These are phyloP conservation scores for Claviceps pusilla DNA, from an alignment of 2,329 filamentous ascomycete genomes.

Conservation along the genomic window DNA sequence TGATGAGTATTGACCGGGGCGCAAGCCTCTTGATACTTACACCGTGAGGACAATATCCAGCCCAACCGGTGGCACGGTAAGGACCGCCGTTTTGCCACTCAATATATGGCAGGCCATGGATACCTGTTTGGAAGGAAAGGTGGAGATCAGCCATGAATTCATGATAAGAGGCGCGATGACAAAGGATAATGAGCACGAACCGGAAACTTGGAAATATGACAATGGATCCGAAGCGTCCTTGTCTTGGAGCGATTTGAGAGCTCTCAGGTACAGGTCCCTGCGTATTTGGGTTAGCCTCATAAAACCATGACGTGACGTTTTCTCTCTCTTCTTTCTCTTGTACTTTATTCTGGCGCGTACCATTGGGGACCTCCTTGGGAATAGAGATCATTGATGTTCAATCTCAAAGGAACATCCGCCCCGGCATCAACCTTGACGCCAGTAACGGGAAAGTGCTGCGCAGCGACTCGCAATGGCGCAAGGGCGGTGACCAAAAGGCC, in stretches of 20 bases:
- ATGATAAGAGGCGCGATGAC: background rate
- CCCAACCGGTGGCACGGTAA: constrained; percentile 15
- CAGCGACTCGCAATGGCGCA: constrained; percentile 11
- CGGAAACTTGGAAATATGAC: constrained; percentile 36
- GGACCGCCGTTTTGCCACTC: constrained; percentile 28
- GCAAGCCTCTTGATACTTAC: constrained; percentile 16
- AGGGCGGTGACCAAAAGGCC: constrained; percentile 13
- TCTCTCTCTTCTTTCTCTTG: background rate
- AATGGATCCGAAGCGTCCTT: constrained; percentile 24
- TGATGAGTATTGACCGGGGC: background rate
- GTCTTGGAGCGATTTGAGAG: constrained; percentile 28
- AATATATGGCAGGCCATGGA: constrained; percentile 27
- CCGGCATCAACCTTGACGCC: constrained; percentile 25
- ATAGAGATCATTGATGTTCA: constrained; percentile 33
- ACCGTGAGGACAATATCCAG: constrained; percentile 32
- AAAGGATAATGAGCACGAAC: constrained; percentile 15
- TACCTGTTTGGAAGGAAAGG: constrained; percentile 12
- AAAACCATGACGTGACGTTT: background rate
- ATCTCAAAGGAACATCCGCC: constrained; percentile 27
- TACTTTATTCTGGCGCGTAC: constrained; percentile 14
- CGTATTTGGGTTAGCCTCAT: background rate
- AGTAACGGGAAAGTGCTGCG: constrained; percentile 19
- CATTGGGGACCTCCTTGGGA: constrained; percentile 27
- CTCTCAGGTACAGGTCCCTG: constrained; percentile 36
- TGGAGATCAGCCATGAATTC: constrained; percentile 2